Conservation (phyloP, 2,329 filamentous ascomycete genomes). For the Hypoxylon sp. region DNA sequence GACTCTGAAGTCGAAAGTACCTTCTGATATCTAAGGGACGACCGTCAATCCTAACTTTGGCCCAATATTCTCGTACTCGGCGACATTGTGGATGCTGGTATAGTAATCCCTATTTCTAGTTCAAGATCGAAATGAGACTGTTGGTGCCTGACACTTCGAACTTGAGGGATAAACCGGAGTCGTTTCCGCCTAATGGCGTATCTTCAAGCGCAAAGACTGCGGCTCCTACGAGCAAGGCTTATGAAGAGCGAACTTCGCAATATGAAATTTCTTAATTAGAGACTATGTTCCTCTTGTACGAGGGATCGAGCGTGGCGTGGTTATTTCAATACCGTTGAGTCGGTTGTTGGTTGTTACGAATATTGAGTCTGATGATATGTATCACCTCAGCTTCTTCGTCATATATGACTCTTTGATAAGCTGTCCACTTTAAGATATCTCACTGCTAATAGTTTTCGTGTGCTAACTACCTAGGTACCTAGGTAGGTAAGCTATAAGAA, state of each 20-base stretch:
- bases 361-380: not conserved
- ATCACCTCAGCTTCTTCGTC: constrained; percentile 1
- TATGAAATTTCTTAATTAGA: not conserved
- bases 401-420: constrained; percentile 8
- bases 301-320: not conserved
- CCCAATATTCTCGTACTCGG: not conserved
- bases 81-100: constrained; percentile 2
- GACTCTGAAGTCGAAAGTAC: not conserved
- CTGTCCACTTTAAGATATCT: constrained; percentile 6
- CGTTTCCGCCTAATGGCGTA: not conserved
- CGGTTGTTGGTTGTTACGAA: not conserved
- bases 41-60: not conserved
- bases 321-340: not conserved
- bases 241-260: not conserved
- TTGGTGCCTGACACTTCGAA: not conserved
- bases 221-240: not conserved
- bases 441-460: not conserved
- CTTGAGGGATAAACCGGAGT: not conserved
- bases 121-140: constrained; percentile 6
- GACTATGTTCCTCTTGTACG: not conserved
- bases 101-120: constrained; percentile 1
- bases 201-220: constrained; percentile 1
- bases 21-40: not conserved
- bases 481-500: not conserved
- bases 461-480: too few species aligned